These are phyloP conservation scores for Cryptococcus deneoformans DNA, from an alignment of 1,284 basidiomycete genomes.

Conservation along the genomic window DNA sequence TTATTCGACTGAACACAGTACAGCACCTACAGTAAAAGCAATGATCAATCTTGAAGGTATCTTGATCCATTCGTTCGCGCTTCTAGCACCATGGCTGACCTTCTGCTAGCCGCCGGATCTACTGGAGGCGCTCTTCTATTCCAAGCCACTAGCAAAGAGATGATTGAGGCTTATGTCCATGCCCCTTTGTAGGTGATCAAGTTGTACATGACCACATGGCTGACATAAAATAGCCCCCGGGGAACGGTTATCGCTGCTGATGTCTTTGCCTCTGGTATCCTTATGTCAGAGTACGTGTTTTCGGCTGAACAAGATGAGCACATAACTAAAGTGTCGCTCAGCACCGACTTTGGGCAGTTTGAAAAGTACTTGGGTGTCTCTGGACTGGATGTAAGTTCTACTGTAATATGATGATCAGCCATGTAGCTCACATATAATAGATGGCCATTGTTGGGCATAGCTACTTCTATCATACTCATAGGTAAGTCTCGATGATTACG, in stretches of 20 bases:
- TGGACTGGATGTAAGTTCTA: constrained; percentile 67
- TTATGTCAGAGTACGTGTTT: constrained; percentile 75
- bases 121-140: constrained; percentile 88
- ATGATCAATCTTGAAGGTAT: constrained; percentile 82
- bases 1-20: constrained; percentile 81
- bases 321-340: constrained; percentile 34
- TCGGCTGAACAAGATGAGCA: not conserved
- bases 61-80: constrained; percentile 40
- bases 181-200: constrained; percentile 62
- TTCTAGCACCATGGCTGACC: constrained; percentile 6
- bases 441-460: constrained; percentile 91
- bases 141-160: constrained; percentile 91
- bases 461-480: constrained; percentile 89
- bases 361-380: constrained; percentile 85
- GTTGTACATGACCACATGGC: not conserved
- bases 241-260: constrained; percentile 93
- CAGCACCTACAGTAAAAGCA: constrained; percentile 71
- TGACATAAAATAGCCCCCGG: constrained; percentile 61
- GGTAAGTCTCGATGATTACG: constrained; percentile 37
- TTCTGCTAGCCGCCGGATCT: constrained; percentile 68
- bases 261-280: constrained; percentile 86
- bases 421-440: constrained; percentile 49
- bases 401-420: not conserved
- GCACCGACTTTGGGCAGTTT: constrained; percentile 93
- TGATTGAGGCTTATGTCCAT: constrained; percentile 86